Base-by-base conservation (phyloP, 345 rosid genomes). In the Camelina laxa region DNA sequence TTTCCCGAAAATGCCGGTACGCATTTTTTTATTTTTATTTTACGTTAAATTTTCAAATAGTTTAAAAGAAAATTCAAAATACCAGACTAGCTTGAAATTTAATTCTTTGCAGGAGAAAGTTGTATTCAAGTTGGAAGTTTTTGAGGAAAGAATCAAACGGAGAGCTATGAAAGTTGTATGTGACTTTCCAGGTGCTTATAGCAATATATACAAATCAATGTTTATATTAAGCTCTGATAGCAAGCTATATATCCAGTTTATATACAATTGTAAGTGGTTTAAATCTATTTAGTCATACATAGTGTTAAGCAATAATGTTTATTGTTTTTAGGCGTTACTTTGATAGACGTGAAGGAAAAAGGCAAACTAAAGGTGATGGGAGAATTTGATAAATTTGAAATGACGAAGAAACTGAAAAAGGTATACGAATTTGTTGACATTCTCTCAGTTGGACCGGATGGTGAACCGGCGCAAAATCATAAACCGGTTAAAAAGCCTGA, bases 61-160 rank as follows among this genome's bases (percentile, higher is more conserved):
- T 36, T 36, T 22, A 2, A 0, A 35, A 35, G 0, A 9, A 36
- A 36, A 36, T 1, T 9, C 41, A 22, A 22, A 22, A 22, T 22
- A 22, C 24, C 2, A 11, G 10, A 51, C 24, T 22, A 22, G 24
- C 57, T 21, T 53, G 9, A 21, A 21, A 53, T 5, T 5, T 11
- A 0, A 31, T 7, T 3, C 13, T n/a, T 57, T 20, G 60, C 19
- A 71, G 67, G 50, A 71, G 0, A 42, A n/a, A 60, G 53, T 49
- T 49, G 51, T 60, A 10, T 71, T 71, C 67, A 60, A 50, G 75
- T 38, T 71, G 60, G 67, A 70, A 5, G 58, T 33, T n/a, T 15
- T 45, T 9, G 74, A 70, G 3, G 24, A 59, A 59, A 59, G 9
- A 45, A 45, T 45, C 48, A 58, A 47, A 70, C 47, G 39, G 38